phyloP scores from a whole-genome alignment of 2,329 filamentous ascomycete species.

The Neocatenulostroma microsporum region DNA sequence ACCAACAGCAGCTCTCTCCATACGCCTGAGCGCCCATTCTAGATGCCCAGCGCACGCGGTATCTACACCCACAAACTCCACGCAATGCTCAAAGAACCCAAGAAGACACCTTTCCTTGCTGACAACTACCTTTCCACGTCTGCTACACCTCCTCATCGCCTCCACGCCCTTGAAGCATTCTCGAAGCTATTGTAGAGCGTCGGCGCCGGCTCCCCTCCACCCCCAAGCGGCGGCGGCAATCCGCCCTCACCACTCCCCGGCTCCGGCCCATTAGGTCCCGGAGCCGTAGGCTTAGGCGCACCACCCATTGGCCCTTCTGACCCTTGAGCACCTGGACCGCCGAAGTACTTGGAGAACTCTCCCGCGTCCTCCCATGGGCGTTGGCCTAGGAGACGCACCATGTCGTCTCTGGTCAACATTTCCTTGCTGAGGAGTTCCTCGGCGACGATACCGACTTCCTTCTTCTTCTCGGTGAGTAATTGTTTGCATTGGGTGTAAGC shows the following conservation, averaged over 20 bases:
- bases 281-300: conserved; percentile 6
- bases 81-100: too few relatives aligned
- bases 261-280: conserved; percentile 7
- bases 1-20: too few relatives aligned
- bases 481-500: conserved; percentile 87
- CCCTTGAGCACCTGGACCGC: conserved; percentile 18
- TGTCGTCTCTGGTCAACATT: conserved; percentile 81
- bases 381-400: conserved; percentile 78
- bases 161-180: too few relatives aligned
- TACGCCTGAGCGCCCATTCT: too few relatives aligned
- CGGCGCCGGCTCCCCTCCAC: conserved; percentile 20
- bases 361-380: conserved; percentile 76
- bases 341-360: conserved; percentile 93
- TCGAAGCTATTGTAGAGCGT: conserved; percentile 22
- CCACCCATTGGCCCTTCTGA: conserved; percentile 7
- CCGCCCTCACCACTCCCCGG: conserved; percentile 6
- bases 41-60: too few relatives aligned
- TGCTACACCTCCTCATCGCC: too few relatives aligned
- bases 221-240: conserved; percentile 16
- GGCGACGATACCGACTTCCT: conserved; percentile 78
- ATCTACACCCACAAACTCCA: too few relatives aligned
- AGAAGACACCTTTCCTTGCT: too few relatives aligned
- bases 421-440: conserved; percentile 92
- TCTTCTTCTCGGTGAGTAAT: conserved; percentile 76
- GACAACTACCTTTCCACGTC: too few relatives aligned